These are phyloP conservation scores for Maudiozyma humilis DNA, from an alignment of 1,139 yeast species.

Conservation along the genomic window DNA sequence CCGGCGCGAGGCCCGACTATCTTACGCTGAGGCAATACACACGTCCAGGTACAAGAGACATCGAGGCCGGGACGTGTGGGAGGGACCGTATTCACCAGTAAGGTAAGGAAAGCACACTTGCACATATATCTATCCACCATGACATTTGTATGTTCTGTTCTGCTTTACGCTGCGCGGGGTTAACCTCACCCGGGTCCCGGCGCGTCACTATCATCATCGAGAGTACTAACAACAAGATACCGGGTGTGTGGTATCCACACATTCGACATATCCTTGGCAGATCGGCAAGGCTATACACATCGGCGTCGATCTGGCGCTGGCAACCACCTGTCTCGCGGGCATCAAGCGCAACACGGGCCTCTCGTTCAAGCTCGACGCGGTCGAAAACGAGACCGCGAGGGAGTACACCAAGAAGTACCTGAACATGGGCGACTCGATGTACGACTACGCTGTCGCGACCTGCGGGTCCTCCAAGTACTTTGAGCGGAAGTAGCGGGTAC, in stretches of 20 bases:
- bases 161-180: not conserved
- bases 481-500: slow-evolving; percentile 47
- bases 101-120: no score
- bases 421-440: slow-evolving; percentile 75
- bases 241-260: no score
- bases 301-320: slow-evolving; percentile 63
- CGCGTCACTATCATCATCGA: no score
- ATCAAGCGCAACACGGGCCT: slow-evolving; percentile 82
- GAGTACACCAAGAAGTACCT: slow-evolving; percentile 60
- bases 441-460: slow-evolving; percentile 64
- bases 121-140: not conserved
- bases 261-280: no score
- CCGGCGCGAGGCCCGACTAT: no score
- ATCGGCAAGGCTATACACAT: slow-evolving; percentile 58
- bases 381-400: slow-evolving; percentile 44
- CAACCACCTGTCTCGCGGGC: slow-evolving; percentile 83
- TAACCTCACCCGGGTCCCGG: not conserved
- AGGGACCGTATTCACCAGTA: no score
- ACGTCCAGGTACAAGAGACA: no score
- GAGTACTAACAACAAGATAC: not conserved
- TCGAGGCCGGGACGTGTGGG: no score
- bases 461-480: slow-evolving; percentile 71
- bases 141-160: not conserved
- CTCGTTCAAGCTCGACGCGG: slow-evolving; percentile 38
- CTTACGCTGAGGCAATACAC: no score